Base-by-base conservation (phyloP, 2,329 filamentous ascomycete genomes). In the Fonsecaea nubica region DNA sequence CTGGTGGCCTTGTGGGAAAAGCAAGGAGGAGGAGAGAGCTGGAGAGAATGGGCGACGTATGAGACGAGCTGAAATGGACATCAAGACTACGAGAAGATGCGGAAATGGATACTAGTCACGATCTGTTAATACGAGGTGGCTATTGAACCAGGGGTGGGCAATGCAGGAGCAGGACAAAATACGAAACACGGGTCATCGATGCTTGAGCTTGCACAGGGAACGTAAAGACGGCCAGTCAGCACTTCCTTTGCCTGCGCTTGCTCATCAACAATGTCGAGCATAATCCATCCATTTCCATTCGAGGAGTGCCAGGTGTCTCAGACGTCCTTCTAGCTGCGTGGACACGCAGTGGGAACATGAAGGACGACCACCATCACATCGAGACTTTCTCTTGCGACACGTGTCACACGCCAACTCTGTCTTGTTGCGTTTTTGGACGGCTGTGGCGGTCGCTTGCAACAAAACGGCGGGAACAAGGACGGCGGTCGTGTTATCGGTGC, bases 401-500 rank as follows among this genome's bases (percentile, higher is more conserved):
- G 30, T 57, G 38, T 63, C 61, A 30, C 61, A 63, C 21, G 61
- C 61, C n/a, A 63, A 32, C n/a, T 63, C 61, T n/a, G 61, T 63
- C 53, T 63, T 63, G 38, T 63, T 57, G 35, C 61, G 61, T n/a
- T 40, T 63, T 63, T 15, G 61, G 53, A 10, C 61, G 50, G 40
- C 48, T 42, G n/a, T 48, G 35, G 25, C 53, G 61, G 21, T 63
- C 61, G 45, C 94, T 98, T 32, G 93, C 89, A 75, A 98, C 92
- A 77, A 97, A 99, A 80, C 95, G 99, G 72, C 90, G 89, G 75
- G 92, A 92, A 81, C 95, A 15, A 99, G 85, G 58, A 95, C 94
- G 79, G 94, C 98, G 0, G 95, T 98, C 71, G 97, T 94, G 78
- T 99, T 95, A 53, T 90, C 89, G 56, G 92, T 92, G 79, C 95